A percentile compares a stretch with the other conserved stretches of the same genome.
Evolutionary conservation across 1,139 yeast genomes (phyloP).

Genomic region (Hyphopichia fennica): DNA sequence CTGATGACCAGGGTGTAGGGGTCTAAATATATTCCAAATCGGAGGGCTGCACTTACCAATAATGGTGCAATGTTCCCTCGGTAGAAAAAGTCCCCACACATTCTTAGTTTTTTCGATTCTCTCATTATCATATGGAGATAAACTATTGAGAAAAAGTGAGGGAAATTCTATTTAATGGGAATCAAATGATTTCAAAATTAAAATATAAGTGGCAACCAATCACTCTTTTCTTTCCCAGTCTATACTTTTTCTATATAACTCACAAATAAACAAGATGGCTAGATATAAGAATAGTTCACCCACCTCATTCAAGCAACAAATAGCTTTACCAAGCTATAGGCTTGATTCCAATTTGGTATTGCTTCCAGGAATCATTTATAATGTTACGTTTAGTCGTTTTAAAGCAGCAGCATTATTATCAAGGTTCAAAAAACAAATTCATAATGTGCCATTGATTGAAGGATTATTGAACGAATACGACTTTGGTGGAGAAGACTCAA

Average conservation of each 20-base stretch:
- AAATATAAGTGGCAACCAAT: not conserved
- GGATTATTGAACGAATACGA: constrained; percentile 36
- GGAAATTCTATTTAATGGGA: no score
- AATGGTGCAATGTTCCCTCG: not conserved
- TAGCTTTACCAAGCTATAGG: constrained; percentile 41
- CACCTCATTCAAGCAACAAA: constrained; percentile 10
- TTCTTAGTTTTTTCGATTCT: not conserved
- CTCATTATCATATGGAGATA: not conserved
- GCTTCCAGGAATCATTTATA: constrained; percentile 62
- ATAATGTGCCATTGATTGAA: constrained; percentile 29
- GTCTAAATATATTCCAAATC: no score
- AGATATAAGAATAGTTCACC: not conserved
- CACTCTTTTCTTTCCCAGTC: not conserved
- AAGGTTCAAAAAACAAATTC: constrained; percentile 32
- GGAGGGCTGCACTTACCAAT: no score
- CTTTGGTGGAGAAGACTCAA: constrained; percentile 23
- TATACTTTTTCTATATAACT: not conserved
- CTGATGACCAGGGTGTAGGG: no score
- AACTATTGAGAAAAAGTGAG: not conserved
- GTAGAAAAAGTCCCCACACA: not conserved
- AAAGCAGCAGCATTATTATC: constrained; percentile 51
- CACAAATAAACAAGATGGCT: not conserved
- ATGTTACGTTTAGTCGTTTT: constrained; percentile 50
- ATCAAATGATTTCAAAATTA: not conserved
- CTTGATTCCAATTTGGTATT: constrained; percentile 50